phyloP scores from a whole-genome alignment of 1,284 basidiomycete species.

The Trichosporon asahii region DNA sequence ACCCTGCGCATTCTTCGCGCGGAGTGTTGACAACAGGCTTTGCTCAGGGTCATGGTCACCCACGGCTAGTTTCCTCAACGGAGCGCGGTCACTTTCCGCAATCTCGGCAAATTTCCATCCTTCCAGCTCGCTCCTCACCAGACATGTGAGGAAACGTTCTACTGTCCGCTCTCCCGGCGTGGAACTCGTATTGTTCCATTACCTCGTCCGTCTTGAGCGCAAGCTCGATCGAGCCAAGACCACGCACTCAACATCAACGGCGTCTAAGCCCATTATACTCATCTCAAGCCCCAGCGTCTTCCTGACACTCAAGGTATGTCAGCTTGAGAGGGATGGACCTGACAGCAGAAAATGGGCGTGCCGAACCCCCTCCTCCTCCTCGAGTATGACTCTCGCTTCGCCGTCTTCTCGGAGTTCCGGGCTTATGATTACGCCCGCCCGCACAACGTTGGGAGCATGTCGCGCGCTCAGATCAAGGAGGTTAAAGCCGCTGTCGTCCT shows the following conservation, averaged over 20 bases:
- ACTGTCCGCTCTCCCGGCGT: too few species aligned
- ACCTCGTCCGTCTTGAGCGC: neutral
- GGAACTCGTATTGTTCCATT: too few species aligned
- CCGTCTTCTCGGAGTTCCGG: constrained; percentile 20
- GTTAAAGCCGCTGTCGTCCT: constrained; percentile 13
- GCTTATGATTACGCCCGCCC: constrained; percentile 18
- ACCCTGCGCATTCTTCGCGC: too few species aligned
- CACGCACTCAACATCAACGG: neutral
- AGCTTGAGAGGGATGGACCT: too few species aligned
- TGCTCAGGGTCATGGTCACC: too few species aligned
- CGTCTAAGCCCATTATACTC: neutral
- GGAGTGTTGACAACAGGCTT: too few species aligned
- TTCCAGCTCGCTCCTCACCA: too few species aligned
- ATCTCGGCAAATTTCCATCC: too few species aligned
- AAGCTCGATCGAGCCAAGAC: neutral
- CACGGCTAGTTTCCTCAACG: too few species aligned
- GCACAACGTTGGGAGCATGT: constrained; percentile 5
- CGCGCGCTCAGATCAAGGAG: neutral
- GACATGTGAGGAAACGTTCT: too few species aligned
- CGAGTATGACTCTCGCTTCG: constrained; percentile 21
- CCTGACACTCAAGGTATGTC: constrained; percentile 17
- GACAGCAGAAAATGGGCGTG: constrained; percentile 17
- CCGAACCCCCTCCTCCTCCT: constrained; percentile 20
- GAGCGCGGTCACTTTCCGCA: too few species aligned
- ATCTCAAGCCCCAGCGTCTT: constrained; percentile 16